Conservation (phyloP, 176 grass and related monocot species). For the Hordeum marinum region DNA sequence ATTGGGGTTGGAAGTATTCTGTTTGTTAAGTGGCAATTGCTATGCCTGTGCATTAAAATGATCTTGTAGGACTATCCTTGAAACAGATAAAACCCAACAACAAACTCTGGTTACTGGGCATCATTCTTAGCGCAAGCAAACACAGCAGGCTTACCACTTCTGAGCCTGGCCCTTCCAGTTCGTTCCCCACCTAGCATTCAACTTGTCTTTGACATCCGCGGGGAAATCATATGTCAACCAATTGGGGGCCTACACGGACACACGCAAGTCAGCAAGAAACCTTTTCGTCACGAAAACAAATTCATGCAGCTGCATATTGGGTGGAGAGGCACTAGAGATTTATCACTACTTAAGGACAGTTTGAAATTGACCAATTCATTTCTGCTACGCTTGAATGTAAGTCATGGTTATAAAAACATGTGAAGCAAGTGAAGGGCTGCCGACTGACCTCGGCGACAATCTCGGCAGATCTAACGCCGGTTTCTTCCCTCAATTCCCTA, state of each 20-base stretch:
- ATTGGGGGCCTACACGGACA: slow-evolving; percentile 41
- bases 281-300: no score
- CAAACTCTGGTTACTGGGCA: neutral
- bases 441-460: slow-evolving; percentile 64
- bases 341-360: neutral
- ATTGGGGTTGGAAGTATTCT: neutral
- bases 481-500: slow-evolving; percentile 87
- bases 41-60: neutral
- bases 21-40: neutral
- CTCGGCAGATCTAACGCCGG: slow-evolving; percentile 76
- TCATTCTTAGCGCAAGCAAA: neutral
- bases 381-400: neutral
- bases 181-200: slow-evolving; percentile 72
- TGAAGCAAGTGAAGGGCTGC: neutral
- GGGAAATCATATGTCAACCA: slow-evolving; percentile 97
- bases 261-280: neutral
- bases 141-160: slow-evolving; percentile 51
- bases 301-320: neutral
- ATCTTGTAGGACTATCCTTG: neutral
- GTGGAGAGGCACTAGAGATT: neutral
- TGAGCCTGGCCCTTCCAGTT: slow-evolving; percentile 92
- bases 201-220: slow-evolving; percentile 45
- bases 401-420: neutral
- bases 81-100: neutral
- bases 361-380: neutral